These are phyloP conservation scores for Candida boleticola DNA, from an alignment of 805 yeast species.

Conservation along the genomic window DNA sequence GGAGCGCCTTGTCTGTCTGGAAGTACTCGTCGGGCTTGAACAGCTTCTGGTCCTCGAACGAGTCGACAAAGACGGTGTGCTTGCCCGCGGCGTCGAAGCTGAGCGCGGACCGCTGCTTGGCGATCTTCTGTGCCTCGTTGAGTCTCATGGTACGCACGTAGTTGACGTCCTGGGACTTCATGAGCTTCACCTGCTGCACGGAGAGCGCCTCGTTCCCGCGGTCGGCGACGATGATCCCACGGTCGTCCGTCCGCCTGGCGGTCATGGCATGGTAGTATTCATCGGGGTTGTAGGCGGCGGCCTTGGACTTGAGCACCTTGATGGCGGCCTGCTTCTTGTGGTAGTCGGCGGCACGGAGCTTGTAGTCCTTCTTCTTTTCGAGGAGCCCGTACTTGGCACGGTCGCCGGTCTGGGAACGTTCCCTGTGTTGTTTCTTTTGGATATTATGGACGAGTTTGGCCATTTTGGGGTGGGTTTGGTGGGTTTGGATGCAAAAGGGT, in stretches of 20 bases:
- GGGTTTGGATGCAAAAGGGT: too few relatives aligned
- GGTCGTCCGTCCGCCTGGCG: constrained; percentile 58
- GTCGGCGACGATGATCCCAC: constrained; percentile 67
- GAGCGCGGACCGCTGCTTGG: constrained; percentile 49
- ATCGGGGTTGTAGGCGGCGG: constrained; percentile 78
- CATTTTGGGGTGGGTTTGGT: constrained; percentile 49
- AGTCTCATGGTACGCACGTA: constrained; percentile 77
- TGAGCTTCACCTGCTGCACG: constrained; percentile 73
- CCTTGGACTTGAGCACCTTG: constrained; percentile 72
- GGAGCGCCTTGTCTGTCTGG: constrained; percentile 63
- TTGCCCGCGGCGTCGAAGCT: constrained; percentile 60
- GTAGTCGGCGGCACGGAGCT: constrained; percentile 52
- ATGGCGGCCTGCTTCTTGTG: constrained; percentile 62
- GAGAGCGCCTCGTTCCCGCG: constrained; percentile 61
- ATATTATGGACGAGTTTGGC: constrained; percentile 82
- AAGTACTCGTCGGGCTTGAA: constrained; percentile 69
- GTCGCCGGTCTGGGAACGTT: constrained; percentile 80
- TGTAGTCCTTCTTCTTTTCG: constrained; percentile 73
- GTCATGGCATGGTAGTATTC: constrained; percentile 96
- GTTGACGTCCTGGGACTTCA: constrained; percentile 88
- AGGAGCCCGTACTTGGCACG: constrained; percentile 78
- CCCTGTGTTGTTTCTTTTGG: constrained; percentile 95
- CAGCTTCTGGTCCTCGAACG: constrained; percentile 48
- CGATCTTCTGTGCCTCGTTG: constrained; percentile 64
- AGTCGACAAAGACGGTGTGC: constrained; percentile 85